Evolutionary conservation across 208 protist genomes (phyloP), one percentile per base, ranked within the genome.

Genomic region (Plasmodiophora brassicae): DNA sequence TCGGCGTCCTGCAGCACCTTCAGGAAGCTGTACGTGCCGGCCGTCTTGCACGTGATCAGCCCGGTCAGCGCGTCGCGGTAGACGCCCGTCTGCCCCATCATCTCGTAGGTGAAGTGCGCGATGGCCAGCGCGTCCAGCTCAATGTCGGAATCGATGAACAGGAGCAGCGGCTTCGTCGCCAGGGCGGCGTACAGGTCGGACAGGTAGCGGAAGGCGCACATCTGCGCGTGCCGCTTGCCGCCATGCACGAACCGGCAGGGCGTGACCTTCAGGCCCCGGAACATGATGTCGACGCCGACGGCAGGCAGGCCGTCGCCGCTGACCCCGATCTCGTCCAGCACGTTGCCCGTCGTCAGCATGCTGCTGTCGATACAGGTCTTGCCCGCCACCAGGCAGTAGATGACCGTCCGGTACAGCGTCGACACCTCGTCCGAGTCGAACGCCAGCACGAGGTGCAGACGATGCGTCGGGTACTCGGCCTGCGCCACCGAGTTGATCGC

Each of bases 271-370:
- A 78, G 65, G 32, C 41, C 41, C 65, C 65, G 65, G n/a, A 44
- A 78, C 65, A 78, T 78, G 65, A 78, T 78, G 41, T 78, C 65
- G n/a, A n/a, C n/a, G n/a, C 65, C 65, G n/a, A 78, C 41, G n/a
- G 41, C 41, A 14, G 65, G 65, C 10, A 44, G 41, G 32, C 41
- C 65, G n/a, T 78, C 65, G 65, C 65, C 41, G n/a, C 65, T 78
- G 14, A 78, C 65, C 10, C 65, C 65, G 5, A 78, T n/a, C n/a
- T 78, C 65, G n/a, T 78, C 65, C n/a, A 78, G 41, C 5, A n/a
- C 65, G 10, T 78, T 38, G 41, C 65, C n/a, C 32, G 65, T 78
- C 65, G 65, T 44, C 41, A 78, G 65, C n/a, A 44, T 78, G 20
- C 41, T 38, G n/a, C 20, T 44, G n/a, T 78, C 65, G 10, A 38